A percentile compares a stretch with the other conserved stretches of the same genome.
Conservation (phyloP, 805 yeast species). For the Suhomyces pyralidae region DNA sequence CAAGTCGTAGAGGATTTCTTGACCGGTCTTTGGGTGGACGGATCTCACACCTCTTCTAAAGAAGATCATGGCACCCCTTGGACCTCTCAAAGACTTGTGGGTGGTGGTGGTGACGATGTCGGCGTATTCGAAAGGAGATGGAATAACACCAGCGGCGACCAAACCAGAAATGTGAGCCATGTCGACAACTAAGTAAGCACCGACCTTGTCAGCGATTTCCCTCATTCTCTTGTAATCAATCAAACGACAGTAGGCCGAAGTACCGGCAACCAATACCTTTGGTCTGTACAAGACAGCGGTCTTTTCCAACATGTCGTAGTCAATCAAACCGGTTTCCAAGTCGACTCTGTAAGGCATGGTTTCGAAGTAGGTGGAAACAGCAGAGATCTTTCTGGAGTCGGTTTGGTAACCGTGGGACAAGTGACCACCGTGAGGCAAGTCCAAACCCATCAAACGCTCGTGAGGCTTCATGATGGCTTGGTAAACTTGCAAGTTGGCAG, state of each 20-base stretch:
- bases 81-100: constrained; percentile 97
- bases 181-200: constrained; percentile 88
- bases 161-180: constrained; percentile 98
- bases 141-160: constrained; percentile 90
- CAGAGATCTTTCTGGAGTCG: constrained; percentile 82
- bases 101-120: constrained; percentile 98
- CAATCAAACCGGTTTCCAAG: constrained; percentile 83
- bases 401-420: constrained; percentile 97
- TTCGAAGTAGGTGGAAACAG: constrained; percentile 89
- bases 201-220: constrained; percentile 86
- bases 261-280: constrained; percentile 92
- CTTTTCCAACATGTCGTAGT: constrained; percentile 81
- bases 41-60: constrained; percentile 91
- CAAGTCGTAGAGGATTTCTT: constrained; percentile 79
- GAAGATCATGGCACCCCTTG: constrained; percentile 98
- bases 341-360: constrained; percentile 96
- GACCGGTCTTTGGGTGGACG: constrained; percentile 74
- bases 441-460: constrained; percentile 95
- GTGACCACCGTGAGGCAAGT: constrained; percentile 98
- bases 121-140: constrained; percentile 88
- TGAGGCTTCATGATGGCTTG: constrained; percentile 85
- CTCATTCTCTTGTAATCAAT: constrained; percentile 90
- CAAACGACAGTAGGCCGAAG: constrained; percentile 90
- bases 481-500: constrained; percentile 92
- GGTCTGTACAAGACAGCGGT: constrained; percentile 89